Percentiles rank a stretch among this genome's conserved stretches.
phyloP scores from a whole-genome alignment of 1,284 basidiomycete genomes.

The Sanghuangporus baumii region DNA sequence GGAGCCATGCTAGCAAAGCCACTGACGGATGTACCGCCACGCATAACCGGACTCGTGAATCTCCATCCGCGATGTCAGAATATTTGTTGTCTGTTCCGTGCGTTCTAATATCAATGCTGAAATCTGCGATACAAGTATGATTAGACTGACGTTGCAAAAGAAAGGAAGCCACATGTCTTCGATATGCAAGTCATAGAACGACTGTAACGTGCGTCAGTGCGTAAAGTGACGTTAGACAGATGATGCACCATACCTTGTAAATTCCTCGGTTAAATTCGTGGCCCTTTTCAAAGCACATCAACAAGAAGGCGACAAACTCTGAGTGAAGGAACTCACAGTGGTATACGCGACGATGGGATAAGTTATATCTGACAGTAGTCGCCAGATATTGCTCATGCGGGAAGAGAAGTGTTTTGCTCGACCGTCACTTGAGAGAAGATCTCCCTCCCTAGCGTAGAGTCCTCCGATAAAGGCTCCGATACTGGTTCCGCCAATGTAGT shows the following conservation, averaged over 20 bases:
- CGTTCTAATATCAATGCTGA: background rate
- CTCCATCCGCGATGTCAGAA: constrained; percentile 95
- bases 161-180: constrained; percentile 99
- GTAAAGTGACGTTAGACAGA: background rate
- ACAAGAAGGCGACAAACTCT: background rate
- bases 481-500: constrained; percentile 84
- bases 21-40: constrained; percentile 80
- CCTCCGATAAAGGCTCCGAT: constrained; percentile 96
- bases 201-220: constrained; percentile 31
- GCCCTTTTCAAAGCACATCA: constrained; percentile 43
- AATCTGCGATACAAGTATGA: background rate
- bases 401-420: constrained; percentile 91
- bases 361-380: constrained; percentile 91
- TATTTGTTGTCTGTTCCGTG: constrained; percentile 76
- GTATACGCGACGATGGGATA: constrained; percentile 98
- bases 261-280: constrained; percentile 88
- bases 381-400: constrained; percentile 91
- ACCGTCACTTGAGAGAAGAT: constrained; percentile 81
- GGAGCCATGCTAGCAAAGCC: background rate
- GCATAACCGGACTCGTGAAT: constrained; percentile 96
- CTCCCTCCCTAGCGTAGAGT: constrained; percentile 90
- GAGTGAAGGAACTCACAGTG: constrained; percentile 55
- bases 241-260: constrained; percentile 56
- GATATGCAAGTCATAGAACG: constrained; percentile 92
- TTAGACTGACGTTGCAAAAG: constrained; percentile 69